phyloP scores from a whole-genome alignment of 148 eudicot species.

The Diospyros lotus region DNA sequence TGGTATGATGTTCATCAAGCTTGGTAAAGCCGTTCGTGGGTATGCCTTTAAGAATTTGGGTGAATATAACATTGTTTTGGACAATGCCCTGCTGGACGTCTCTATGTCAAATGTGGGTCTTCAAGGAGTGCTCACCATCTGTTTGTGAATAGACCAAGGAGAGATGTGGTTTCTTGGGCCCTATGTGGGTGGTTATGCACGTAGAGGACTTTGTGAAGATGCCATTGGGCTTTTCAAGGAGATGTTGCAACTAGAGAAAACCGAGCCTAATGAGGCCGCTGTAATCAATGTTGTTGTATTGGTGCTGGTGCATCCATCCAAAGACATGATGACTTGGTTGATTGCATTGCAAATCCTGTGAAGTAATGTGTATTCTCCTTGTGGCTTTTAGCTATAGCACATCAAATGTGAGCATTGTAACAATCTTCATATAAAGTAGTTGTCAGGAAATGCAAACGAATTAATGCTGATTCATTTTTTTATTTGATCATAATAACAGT shows the following conservation, averaged over 20 bases:
- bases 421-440: neutral
- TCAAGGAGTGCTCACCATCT: constrained; percentile 12
- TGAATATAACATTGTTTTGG: constrained; percentile 8
- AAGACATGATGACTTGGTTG: neutral
- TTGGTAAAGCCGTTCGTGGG: constrained; percentile 26
- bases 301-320: constrained; percentile 6
- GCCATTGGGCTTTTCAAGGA: constrained; percentile 15
- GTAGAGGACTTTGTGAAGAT: constrained; percentile 13
- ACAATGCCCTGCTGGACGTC: constrained; percentile 17
- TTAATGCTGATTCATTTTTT: neutral
- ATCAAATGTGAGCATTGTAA: neutral
- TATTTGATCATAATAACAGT: too few species aligned
- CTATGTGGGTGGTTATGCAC: constrained; percentile 17
- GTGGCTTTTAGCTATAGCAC: neutral
- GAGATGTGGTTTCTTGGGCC: constrained; percentile 25
- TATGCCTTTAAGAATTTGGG: constrained; percentile 10
- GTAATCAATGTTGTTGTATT: constrained; percentile 23
- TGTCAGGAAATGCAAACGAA: neutral
- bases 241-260: constrained; percentile 18
- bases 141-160: constrained; percentile 12
- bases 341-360: neutral
- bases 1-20: neutral
- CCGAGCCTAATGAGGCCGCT: constrained; percentile 27
- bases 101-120: constrained; percentile 17
- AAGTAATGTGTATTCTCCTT: neutral